Percentiles rank a stretch among this genome's conserved stretches.
phyloP scores from a whole-genome alignment of 331 rosid genomes.

The Dryas integrifolia region DNA sequence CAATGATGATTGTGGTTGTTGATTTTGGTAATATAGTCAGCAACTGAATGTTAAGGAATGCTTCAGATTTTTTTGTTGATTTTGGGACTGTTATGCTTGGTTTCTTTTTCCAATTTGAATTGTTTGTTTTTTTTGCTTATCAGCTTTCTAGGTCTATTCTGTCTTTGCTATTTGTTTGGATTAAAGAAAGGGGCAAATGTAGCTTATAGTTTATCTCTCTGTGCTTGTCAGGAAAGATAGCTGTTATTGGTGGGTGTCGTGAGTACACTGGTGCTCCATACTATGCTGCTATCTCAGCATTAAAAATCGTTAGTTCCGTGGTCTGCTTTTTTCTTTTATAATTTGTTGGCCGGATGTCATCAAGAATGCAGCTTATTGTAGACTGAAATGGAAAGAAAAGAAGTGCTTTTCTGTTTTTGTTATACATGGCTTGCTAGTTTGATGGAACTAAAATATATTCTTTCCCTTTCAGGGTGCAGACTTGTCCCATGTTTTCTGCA shows the following conservation, averaged over 20 bases:
- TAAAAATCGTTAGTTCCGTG: constrained; percentile 64
- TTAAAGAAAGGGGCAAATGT: background rate
- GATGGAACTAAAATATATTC: constrained; percentile 16
- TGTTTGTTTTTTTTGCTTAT: background rate
- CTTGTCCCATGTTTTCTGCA: constrained; percentile 89
- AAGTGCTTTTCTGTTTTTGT: background rate
- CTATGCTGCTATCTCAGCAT: constrained; percentile 91
- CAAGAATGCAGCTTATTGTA: constrained; percentile 7
- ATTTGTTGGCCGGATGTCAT: background rate
- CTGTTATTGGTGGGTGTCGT: constrained; percentile 96
- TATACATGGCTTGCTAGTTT: constrained; percentile 8
- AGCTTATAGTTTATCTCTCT: background rate
- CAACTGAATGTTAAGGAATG: background rate
- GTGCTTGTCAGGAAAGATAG: constrained; percentile 65
- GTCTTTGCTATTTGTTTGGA: constrained; percentile 1
- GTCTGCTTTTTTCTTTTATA: background rate
- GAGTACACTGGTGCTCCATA: constrained; percentile 99
- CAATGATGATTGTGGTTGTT: background rate
- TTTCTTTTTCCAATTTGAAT: constrained; percentile 9
- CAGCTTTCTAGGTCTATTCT: constrained; percentile 1
- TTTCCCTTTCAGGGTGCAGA: constrained; percentile 75
- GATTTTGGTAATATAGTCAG: background rate
- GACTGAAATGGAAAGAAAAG: background rate
- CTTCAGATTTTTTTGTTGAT: background rate
- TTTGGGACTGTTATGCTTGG: constrained; percentile 1